Evolutionary conservation across 2,329 filamentous ascomycete species (phyloP), one percentile per base, ranked within the genome.

Genomic region (Penicillium freii): DNA sequence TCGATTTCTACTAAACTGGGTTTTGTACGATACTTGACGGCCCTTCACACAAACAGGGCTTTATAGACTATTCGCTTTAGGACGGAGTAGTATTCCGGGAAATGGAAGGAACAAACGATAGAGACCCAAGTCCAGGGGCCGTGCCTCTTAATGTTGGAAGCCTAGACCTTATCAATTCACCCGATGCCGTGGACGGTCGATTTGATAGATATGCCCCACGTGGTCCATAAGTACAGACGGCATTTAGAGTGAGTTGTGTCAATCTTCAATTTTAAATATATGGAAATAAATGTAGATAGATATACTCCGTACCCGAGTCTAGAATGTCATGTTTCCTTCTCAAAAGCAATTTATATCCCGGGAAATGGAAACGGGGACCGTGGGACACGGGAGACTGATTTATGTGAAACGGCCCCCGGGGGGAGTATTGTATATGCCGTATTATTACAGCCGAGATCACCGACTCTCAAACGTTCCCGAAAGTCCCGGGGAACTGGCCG

Each of bases 381-480:
- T 25, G 11, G n/a, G 17, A 39, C 39, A 33, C 31, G 36, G 52
- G 21, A 43, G 54, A 13, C 34, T 40, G 40, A 25, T 56, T 45
- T 46, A 56, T 42, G 21, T 56, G 54, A 56, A 56, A 56, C 54
- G 21, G 29, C 27, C 29, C 21, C 21, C n/a, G n/a, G 21, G 21
- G 17, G 15, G 38, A 33, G 46, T 44, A 51, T 10, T 0, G 19
- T 19, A 27, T 36, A 19, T 36, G 17, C 11, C 38, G 50, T 52
- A 52, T 45, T 45, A 36, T 52, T 45, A 36, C 50, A 45, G 49
- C 39, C 39, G 27, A 52, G 50, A 31, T 38, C n/a, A 25, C 3
- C 6, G 15, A 47, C 19, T 47, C 25, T 33, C 31, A 33, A 33
- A 33, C 11, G 31, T 40, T 23, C 48, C 48, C 48, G 48, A 33